Evolutionary conservation across 768 basidiomycete species (phyloP).

Genomic region (Trametes cingulata): DNA sequence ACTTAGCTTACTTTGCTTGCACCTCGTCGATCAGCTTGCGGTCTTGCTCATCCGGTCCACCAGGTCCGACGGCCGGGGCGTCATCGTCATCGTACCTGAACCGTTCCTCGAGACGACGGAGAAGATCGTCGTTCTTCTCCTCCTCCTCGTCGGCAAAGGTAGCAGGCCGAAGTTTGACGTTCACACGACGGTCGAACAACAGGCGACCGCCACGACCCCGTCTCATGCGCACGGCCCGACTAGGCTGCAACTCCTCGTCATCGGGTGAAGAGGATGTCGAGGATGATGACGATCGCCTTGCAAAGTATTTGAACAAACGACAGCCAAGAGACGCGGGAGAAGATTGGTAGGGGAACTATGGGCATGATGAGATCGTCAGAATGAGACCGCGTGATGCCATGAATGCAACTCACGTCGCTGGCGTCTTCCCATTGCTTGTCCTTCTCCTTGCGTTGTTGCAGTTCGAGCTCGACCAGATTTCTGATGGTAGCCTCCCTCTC

Average conservation of each 20-base stretch:
- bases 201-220: constrained; percentile 82
- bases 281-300: constrained; percentile 39
- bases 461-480: constrained; percentile 60
- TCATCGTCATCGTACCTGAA: constrained; percentile 77
- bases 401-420: constrained; percentile 61
- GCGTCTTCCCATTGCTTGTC: constrained; percentile 87
- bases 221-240: constrained; percentile 64
- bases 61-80: constrained; percentile 50
- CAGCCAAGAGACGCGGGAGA: constrained; percentile 56
- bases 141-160: constrained; percentile 29
- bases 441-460: constrained; percentile 60
- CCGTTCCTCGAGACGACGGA: constrained; percentile 49
- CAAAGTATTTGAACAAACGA: constrained; percentile 66
- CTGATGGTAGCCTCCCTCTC: constrained; percentile 64
- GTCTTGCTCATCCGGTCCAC: constrained; percentile 68
- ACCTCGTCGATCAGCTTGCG: constrained; percentile 73
- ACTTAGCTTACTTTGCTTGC: constrained; percentile 45
- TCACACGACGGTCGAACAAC: constrained; percentile 56
- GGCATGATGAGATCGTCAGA: background rate
- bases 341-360: constrained; percentile 71
- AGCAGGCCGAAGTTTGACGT: constrained; percentile 18
- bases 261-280: constrained; percentile 20
- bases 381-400: constrained; percentile 2
- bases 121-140: constrained; percentile 39
- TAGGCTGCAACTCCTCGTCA: constrained; percentile 31